Conservation (phyloP, 495 filamentous ascomycete species). For the Aspergillus cavernicola region DNA sequence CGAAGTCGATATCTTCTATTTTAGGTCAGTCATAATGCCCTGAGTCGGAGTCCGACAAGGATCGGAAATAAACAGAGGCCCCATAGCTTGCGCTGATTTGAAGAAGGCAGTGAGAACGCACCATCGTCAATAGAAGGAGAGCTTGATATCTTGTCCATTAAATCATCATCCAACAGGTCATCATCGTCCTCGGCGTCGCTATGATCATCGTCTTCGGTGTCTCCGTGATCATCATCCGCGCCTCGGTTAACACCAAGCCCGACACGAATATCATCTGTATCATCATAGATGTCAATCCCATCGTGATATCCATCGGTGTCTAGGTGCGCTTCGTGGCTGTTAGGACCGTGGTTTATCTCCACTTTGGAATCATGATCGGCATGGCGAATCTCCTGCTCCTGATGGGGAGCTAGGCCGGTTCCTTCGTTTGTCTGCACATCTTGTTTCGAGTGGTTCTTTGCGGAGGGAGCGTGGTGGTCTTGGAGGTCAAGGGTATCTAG, state of each 20-base stretch:
- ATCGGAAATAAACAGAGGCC: neutral
- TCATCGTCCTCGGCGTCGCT: slow-evolving; percentile 75
- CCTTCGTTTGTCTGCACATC: slow-evolving; percentile 47
- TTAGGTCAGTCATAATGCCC: slow-evolving; percentile 59
- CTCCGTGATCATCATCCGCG: slow-evolving; percentile 32
- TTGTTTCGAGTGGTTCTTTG: slow-evolving; percentile 71
- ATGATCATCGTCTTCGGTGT: slow-evolving; percentile 57
- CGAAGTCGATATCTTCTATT: slow-evolving; percentile 98
- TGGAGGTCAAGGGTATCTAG: slow-evolving; percentile 95
- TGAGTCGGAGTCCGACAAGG: neutral
- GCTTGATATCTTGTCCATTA: slow-evolving; percentile 96
- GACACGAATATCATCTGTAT: slow-evolving; percentile 33
- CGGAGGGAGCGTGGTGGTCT: slow-evolving; percentile 72
- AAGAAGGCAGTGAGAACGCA: slow-evolving; percentile 56
- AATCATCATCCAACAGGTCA: slow-evolving; percentile 78
- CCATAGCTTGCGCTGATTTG: too few relatives aligned
- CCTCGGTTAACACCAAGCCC: slow-evolving; percentile 46
- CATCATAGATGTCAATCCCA: slow-evolving; percentile 42
- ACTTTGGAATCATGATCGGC: slow-evolving; percentile 70
- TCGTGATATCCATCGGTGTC: slow-evolving; percentile 47
- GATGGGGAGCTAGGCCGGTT: slow-evolving; percentile 71
- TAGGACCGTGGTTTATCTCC: slow-evolving; percentile 54
- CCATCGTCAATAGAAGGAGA: slow-evolving; percentile 98
- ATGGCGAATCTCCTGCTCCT: slow-evolving; percentile 76
- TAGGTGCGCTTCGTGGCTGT: slow-evolving; percentile 38